phyloP scores from a whole-genome alignment of 805 yeast species.

The Saccharomycopsis babjevae region DNA sequence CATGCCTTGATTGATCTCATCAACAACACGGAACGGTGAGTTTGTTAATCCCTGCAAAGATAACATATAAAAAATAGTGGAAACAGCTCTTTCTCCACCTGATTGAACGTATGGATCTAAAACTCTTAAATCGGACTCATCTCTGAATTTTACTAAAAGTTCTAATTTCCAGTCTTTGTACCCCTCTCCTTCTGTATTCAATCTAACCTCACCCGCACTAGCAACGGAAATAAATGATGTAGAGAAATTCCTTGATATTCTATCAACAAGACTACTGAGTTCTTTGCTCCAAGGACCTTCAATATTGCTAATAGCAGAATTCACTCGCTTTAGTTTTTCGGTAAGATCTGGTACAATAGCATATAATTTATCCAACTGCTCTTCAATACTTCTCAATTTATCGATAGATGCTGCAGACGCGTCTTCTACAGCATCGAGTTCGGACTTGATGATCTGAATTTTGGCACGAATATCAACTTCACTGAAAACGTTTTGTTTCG shows the following conservation, averaged over 20 bases:
- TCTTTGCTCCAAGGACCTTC: conserved; percentile 50
- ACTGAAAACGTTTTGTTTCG: conserved; percentile 28
- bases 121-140: conserved; percentile 54
- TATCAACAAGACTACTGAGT: conserved; percentile 39
- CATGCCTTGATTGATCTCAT: conserved; percentile 98
- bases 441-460: conserved; percentile 39
- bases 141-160: conserved; percentile 79
- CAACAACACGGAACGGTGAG: conserved; percentile 92
- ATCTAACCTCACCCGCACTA: conserved; percentile 71
- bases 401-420: conserved; percentile 31
- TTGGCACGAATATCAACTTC: conserved; percentile 30
- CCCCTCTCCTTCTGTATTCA: conserved; percentile 29
- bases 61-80: conserved; percentile 84
- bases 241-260: conserved; percentile 57
- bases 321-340: conserved; percentile 21
- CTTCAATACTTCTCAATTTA: conserved; percentile 25
- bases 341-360: conserved; percentile 21
- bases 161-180: conserved; percentile 75
- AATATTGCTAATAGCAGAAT: conserved; percentile 30
- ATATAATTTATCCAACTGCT: conserved; percentile 21
- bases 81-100: conserved; percentile 96
- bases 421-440: conserved; percentile 27
- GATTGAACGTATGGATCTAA: conserved; percentile 86
- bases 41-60: conserved; percentile 80
- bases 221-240: conserved; percentile 64